These are phyloP conservation scores for Quaeritorhiza haematococci DNA, from an alignment of 371 early-diverging fungal species.

Conservation along the genomic window DNA sequence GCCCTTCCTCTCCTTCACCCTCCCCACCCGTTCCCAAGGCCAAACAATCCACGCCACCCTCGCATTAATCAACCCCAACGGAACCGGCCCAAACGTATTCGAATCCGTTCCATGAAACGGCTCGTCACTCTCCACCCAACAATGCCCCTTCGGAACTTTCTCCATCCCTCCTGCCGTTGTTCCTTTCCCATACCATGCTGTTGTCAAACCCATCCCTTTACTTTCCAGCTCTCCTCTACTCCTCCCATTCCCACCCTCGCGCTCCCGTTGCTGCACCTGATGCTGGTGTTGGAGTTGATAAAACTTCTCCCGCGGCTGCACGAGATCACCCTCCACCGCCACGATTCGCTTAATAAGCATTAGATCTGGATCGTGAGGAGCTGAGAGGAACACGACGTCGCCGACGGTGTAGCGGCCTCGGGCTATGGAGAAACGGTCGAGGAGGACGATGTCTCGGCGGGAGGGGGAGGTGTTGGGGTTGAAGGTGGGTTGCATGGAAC, in stretches of 20 bases:
- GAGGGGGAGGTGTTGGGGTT: constrained; percentile 68
- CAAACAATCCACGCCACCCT: constrained; percentile 59
- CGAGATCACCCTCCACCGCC: constrained; percentile 80
- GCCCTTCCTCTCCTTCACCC: constrained; percentile 5
- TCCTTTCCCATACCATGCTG: neutral
- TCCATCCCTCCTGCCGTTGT: constrained; percentile 40
- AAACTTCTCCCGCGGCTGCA: constrained; percentile 41
- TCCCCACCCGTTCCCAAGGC: constrained; percentile 65
- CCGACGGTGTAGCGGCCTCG: constrained; percentile 58
- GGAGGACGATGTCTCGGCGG: constrained; percentile 67
- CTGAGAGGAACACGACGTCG: constrained; percentile 78
- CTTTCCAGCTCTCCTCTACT: neutral
- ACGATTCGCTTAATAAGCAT: constrained; percentile 78
- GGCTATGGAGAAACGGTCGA: constrained; percentile 60
- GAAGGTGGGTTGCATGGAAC: constrained; percentile 81
- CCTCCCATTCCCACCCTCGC: neutral
- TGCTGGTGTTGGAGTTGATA: neutral
- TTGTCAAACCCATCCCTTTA: neutral
- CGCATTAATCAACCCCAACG: constrained; percentile 63
- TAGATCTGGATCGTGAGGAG: constrained; percentile 67
- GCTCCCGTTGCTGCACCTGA: constrained; percentile 2
- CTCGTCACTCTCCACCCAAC: constrained; percentile 92
- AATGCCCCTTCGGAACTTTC: constrained; percentile 77
- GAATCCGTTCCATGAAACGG: constrained; percentile 79
- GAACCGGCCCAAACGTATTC: constrained; percentile 80